phyloP scores from a whole-genome alignment of 2,329 filamentous ascomycete species.

The Penicillium sp. region DNA sequence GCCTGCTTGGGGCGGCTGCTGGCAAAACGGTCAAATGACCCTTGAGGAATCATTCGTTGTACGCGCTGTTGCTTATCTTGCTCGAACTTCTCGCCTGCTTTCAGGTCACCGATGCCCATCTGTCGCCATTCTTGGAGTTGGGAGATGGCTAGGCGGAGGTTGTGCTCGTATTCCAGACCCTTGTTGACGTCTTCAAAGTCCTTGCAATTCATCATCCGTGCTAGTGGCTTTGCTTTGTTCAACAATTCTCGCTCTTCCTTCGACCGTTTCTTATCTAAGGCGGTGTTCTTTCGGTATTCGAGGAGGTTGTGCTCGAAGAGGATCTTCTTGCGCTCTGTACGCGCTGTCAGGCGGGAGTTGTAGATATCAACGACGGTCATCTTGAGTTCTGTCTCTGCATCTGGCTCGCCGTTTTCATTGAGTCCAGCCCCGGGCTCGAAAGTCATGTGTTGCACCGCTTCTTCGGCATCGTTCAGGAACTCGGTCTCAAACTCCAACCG shows the following conservation, averaged over 20 bases:
- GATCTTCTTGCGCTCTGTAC: conserved; percentile 92
- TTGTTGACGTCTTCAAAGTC: conserved; percentile 87
- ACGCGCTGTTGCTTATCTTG: conserved; percentile 76
- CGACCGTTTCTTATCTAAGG: conserved; percentile 87
- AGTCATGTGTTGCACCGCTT: conserved; percentile 96
- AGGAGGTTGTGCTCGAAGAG: conserved; percentile 93
- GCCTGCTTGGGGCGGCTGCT: conserved; percentile 69
- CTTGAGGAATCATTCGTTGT: conserved; percentile 66
- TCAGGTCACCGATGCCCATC: conserved; percentile 78
- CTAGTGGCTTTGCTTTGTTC: conserved; percentile 93
- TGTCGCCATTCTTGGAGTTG: conserved; percentile 94
- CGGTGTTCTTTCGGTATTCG: conserved; percentile 88
- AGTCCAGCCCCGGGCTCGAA: conserved; percentile 95
- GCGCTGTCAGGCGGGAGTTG: conserved; percentile 83
- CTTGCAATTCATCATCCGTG: conserved; percentile 89
- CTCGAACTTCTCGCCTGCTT: conserved; percentile 89
- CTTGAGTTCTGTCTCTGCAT: conserved; percentile 96
- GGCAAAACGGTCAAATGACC: conserved; percentile 81
- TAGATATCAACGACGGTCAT: conserved; percentile 98
- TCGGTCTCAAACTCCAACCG: conserved; percentile 97
- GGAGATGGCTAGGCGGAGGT: conserved; percentile 80
- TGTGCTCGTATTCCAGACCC: conserved; percentile 85
- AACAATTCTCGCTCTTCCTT: conserved; percentile 92
- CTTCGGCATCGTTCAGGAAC: conserved; percentile 95
- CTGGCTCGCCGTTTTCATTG: conserved; percentile 82